phyloP scores from a whole-genome alignment of 129 eudicot species.

The Flaveria trinervia region DNA sequence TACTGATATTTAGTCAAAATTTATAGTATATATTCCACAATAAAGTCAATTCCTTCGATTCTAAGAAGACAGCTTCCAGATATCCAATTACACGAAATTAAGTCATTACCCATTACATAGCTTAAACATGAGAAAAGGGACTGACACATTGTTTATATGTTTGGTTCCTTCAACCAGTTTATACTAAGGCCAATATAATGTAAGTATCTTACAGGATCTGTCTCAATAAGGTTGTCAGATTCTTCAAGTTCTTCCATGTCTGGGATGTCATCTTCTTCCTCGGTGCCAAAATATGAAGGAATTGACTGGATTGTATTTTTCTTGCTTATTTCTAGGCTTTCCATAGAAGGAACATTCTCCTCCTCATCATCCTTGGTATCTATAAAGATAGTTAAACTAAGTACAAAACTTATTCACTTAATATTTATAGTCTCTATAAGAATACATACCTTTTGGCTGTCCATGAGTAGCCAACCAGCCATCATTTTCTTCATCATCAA shows the following conservation, averaged over 20 bases:
- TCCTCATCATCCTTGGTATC: conserved; percentile 66
- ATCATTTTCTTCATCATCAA: conserved; percentile 84
- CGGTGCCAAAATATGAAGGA: conserved; percentile 81
- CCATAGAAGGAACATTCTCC: conserved; percentile 87
- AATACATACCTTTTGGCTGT: conserved; percentile 70
- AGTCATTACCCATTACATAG: background rate
- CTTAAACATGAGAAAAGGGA: background rate
- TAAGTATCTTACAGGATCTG: conserved; percentile 71
- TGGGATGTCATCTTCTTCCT: conserved; percentile 86
- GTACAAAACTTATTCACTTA: background rate
- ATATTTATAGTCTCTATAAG: conserved; percentile 9
- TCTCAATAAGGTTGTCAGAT: conserved; percentile 75
- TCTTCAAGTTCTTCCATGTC: conserved; percentile 91
- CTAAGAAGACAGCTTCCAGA: background rate
- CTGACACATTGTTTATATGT: background rate
- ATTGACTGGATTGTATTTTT: conserved; percentile 64
- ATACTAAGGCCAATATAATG: background rate
- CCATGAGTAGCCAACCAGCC: conserved; percentile 99
- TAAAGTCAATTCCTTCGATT: background rate
- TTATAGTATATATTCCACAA: background rate
- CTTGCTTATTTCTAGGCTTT: conserved; percentile 77
- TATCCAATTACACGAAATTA: background rate
- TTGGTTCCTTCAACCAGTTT: background rate
- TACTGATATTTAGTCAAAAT: background rate
- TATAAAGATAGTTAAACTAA: conserved; percentile 34